Percentiles rank a stretch among this genome's conserved stretches.
These are phyloP conservation scores for Rugosomyces carneus DNA, from an alignment of 1,284 basidiomycete genomes.

Conservation along the genomic window DNA sequence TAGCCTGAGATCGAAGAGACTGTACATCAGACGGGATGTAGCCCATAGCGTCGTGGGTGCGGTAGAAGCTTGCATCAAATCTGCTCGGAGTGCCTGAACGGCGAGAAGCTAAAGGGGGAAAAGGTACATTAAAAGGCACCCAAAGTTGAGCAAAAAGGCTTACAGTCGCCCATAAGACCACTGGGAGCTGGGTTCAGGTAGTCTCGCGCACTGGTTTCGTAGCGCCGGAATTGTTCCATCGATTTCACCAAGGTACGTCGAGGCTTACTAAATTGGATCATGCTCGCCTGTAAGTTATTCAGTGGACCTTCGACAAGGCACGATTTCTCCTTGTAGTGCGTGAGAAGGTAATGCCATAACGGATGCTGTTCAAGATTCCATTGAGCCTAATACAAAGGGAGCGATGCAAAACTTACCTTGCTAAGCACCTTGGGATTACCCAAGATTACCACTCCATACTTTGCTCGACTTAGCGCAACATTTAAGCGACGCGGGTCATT, in stretches of 20 bases:
- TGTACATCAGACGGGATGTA: conserved; percentile 95
- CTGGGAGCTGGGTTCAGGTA: conserved; percentile 38
- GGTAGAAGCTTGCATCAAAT: conserved; percentile 92
- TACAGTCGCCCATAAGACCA: conserved; percentile 43
- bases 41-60: conserved; percentile 89
- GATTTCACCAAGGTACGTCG: conserved; percentile 79
- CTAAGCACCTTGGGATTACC: conserved; percentile 98
- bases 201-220: conserved; percentile 81
- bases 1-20: conserved; percentile 90
- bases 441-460: conserved; percentile 96
- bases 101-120: conserved; percentile 26
- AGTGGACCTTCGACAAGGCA: conserved; percentile 95
- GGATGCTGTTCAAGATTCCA: conserved; percentile 65
- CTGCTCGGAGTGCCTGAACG: conserved; percentile 83
- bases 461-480: conserved; percentile 94
- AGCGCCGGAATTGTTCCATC: conserved; percentile 86
- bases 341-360: conserved; percentile 96
- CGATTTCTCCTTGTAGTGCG: conserved; percentile 96
- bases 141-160: conserved; percentile 20
- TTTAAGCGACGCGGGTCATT: conserved; percentile 97
- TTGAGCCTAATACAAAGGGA: conserved; percentile 12
- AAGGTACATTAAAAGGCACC: conserved; percentile 6
- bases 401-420: conserved; percentile 61
- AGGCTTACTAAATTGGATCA: conserved; percentile 99
- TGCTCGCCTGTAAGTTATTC: conserved; percentile 93